Base-by-base conservation (phyloP, 371 early-diverging fungal species). In the Lichtheimia ramosa region DNA sequence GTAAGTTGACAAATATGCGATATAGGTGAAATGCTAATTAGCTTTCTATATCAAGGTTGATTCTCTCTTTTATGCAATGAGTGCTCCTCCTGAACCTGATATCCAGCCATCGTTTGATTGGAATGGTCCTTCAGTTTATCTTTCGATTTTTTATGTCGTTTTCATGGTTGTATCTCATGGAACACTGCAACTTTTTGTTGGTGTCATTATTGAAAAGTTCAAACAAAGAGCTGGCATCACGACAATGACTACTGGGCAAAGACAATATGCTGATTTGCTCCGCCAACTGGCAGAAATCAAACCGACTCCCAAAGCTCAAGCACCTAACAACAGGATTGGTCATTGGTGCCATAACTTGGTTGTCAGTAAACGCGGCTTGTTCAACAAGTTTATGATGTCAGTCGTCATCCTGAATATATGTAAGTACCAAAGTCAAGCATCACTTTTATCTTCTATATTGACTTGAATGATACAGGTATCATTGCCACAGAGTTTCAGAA, bases 201-300 rank as follows among this genome's bases (percentile, higher is more conserved):
- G 85, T 43, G 85, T 85, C 27, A 85, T 85, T 49, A 74, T 85
- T 53, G 85, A 85, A 66, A 79, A 83, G 15, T 85, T 85, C 64
- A 83, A 85, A 54, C 79, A 83, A 27, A 66, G 85, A 64, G 73
- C 72, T 40, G 85, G 85, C 0, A 83, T 85, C 23, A 75, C 85
- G 16, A 76, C 83, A 5, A 54, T 83, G 42, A 85, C 85, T 2
- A 69, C 79, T 1, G 68, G 71, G 6, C 85, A 85, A 34, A 65
- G 85, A 51, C 81, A 82, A 48, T 85, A 82, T 69, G 65, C 70
- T 16, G 85, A 85, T 61, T 64, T 85, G n/a, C 68, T 68, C 24
- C 79, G 85, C 40, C 74, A 83, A 51, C 59, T 85, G 10, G 79
- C 82, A 13, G 64, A 71, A 40, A 73, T 85, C 23, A 82, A 77